Percentiles rank a stretch among this genome's conserved stretches.
phyloP scores from a whole-genome alignment of 2,329 filamentous ascomycete species.

The Parasarocladium wereldwijsianum region DNA sequence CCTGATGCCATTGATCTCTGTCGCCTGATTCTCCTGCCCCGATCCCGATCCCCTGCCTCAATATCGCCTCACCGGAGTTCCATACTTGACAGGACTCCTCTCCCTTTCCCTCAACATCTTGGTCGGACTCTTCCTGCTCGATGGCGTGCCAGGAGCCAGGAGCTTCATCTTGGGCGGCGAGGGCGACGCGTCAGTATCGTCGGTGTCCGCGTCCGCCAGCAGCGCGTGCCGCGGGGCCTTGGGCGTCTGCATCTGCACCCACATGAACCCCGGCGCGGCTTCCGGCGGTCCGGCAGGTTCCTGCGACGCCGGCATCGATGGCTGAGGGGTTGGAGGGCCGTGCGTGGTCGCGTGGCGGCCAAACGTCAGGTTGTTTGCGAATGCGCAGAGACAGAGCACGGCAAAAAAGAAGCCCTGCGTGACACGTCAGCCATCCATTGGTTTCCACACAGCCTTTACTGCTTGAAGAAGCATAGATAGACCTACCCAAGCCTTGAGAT shows the following conservation, averaged over 20 bases:
- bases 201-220: conserved; percentile 23
- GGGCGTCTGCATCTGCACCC: conserved; percentile 35
- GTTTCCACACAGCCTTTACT: not conserved
- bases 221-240: conserved; percentile 26
- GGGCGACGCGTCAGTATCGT: conserved; percentile 37
- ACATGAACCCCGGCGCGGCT: conserved; percentile 29
- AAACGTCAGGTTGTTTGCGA: conserved; percentile 36
- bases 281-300: conserved; percentile 14
- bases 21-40: not conserved
- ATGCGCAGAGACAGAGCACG: conserved; percentile 29
- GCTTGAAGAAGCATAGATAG: not conserved
- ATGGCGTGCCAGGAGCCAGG: conserved; percentile 30
- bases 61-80: conserved; percentile 23
- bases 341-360: conserved; percentile 9
- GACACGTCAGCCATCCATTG: conserved; percentile 8
- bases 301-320: conserved; percentile 6
- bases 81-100: conserved; percentile 31
- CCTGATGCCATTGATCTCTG: too few relatives aligned
- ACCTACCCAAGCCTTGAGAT: conserved; percentile 56
- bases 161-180: conserved; percentile 29
- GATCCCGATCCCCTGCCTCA: conserved; percentile 6
- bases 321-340: conserved; percentile 6
- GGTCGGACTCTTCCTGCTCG: conserved; percentile 28
- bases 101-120: conserved; percentile 35
- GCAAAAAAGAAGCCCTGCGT: conserved; percentile 35